phyloP scores from a whole-genome alignment of 257 asterid species.

The Hygrophila difformis region DNA sequence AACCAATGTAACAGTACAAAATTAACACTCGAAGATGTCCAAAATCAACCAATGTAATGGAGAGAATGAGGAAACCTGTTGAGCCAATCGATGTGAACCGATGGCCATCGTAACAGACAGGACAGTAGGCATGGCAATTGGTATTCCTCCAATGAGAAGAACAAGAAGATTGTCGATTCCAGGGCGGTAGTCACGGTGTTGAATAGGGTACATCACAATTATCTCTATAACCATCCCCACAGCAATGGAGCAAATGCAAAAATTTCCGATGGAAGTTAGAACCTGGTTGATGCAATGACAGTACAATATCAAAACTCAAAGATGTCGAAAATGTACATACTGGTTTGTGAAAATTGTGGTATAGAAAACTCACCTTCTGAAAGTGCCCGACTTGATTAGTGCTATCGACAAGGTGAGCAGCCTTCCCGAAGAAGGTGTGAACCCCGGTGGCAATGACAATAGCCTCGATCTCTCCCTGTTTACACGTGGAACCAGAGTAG shows the following conservation, averaged over 20 bases:
- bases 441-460: constrained; percentile 93
- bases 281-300: constrained; percentile 38
- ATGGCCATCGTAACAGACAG: constrained; percentile 98
- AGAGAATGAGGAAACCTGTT: constrained; percentile 47
- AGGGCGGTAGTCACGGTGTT: constrained; percentile 77
- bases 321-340: too few species aligned
- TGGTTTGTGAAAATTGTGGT: too few species aligned
- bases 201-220: constrained; percentile 93
- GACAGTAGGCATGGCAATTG: constrained; percentile 98
- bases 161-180: constrained; percentile 98
- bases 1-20: constrained; percentile 2
- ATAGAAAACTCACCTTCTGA: constrained; percentile 53
- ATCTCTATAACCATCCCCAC: constrained; percentile 95
- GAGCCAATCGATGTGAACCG: constrained; percentile 96
- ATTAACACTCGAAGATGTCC: too few species aligned
- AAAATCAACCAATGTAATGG: neutral
- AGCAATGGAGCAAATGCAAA: constrained; percentile 94
- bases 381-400: constrained; percentile 97
- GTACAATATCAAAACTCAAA: too few species aligned
- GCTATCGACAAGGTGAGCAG: constrained; percentile 92
- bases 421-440: constrained; percentile 95
- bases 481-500: constrained; percentile 97
- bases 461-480: constrained; percentile 93
- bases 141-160: constrained; percentile 96
- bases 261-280: constrained; percentile 93